Base-by-base conservation (phyloP, 352 stramenopile species). In the Globisporangium camurandrum region DNA sequence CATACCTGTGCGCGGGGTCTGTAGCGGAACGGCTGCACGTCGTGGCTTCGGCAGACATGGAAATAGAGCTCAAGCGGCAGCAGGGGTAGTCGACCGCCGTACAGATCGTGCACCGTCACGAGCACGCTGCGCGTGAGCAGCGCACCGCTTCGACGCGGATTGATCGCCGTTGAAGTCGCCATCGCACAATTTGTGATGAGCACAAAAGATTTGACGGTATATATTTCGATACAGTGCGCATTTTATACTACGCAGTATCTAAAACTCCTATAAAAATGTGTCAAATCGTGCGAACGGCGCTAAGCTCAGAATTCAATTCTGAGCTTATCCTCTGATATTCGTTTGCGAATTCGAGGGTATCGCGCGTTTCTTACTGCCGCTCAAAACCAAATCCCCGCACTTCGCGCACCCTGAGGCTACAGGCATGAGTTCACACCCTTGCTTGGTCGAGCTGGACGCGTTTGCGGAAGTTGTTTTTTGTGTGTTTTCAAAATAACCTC, bases 71-170 rank as follows among this genome's bases (percentile, higher is more conserved):
- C 67, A n/a, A 85, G 48, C n/a, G 73, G 64, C 1, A 64, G 51
- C 6, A 89, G 52, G 1, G 75, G 72, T 7, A 66, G 30, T 0
- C 43, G 46, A 0, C 73, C 64, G 12, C 72, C 75, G 42, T 84
- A 86, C 46, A 89, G 30, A 46, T 84, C 77, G 60, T 84, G 72
- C 34, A 89, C 71, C 1, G 75, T 84, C 12, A 89, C 57, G 24
- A 89, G 59, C 16, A 84, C 61, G 24, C 73, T 67, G 38, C 68
- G 67, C 10, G 75, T 61, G 49, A 87, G 55, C 38, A 62, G 44
- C 0, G 61, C 55, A 40, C 71, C 70, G 43, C 64, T 64, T 5
- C 64, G 67, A 16, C 62, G 68, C 8, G 62, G 67, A 14, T 77
- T 71, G 20, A 84, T 62, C 17, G 48, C 61, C n/a, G n/a, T n/a